A percentile compares a stretch with the other conserved stretches of the same genome.
phyloP scores from a whole-genome alignment of 768 basidiomycete genomes.

The Serendipita sp. region DNA sequence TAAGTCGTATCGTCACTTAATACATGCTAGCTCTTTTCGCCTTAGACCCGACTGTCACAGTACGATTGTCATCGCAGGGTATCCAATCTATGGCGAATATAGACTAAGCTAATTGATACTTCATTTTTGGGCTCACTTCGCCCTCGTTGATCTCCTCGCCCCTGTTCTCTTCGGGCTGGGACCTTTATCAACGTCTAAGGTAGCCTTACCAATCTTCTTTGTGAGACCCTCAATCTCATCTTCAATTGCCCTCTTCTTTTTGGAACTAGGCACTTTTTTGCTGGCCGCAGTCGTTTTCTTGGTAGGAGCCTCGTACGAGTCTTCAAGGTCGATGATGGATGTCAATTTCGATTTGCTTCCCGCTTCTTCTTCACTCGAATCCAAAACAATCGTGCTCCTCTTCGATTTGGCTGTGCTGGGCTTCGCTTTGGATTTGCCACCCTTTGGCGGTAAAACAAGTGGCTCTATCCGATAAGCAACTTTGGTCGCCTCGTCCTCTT shows the following conservation, averaged over 20 bases:
- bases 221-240: not conserved
- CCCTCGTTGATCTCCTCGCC: not conserved
- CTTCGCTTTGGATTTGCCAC: not conserved
- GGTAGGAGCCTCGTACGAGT: not conserved
- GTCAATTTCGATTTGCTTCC: not conserved
- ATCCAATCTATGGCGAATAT: too few relatives aligned
- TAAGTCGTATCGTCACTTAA: too few relatives aligned
- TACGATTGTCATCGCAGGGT: too few relatives aligned
- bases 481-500: conserved; percentile 11
- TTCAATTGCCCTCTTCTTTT: not conserved
- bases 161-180: not conserved
- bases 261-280: not conserved
- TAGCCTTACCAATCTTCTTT: not conserved
- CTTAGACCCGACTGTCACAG: too few relatives aligned
- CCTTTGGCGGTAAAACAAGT: not conserved
- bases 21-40: too few relatives aligned
- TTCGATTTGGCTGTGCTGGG: not conserved
- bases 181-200: not conserved
- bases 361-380: not conserved
- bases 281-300: not conserved
- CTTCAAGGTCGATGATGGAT: not conserved
- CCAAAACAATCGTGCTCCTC: not conserved
- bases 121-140: not conserved
- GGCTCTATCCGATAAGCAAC: conserved; percentile 8
- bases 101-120: too few relatives aligned